Evolutionary conservation across 2,329 filamentous ascomycete species (phyloP).

Genomic region (Pseudogymnoascus sp.): DNA sequence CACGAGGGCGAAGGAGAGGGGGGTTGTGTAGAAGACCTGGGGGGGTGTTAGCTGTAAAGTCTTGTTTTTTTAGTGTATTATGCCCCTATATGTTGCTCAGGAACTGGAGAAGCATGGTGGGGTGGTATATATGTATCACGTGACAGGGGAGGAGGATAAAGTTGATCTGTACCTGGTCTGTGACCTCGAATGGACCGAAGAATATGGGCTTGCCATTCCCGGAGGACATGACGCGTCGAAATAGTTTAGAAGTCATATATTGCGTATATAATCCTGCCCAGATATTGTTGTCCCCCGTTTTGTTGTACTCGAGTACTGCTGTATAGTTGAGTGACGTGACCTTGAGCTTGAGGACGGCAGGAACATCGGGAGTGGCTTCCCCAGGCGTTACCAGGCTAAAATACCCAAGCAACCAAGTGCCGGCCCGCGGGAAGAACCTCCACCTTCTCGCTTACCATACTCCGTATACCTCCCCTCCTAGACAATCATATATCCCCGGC

Average conservation of each 20-base stretch:
- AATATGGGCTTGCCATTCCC: constrained; percentile 38
- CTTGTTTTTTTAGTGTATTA: background rate
- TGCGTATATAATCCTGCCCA: background rate
- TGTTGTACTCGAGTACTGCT: background rate
- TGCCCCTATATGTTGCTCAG: background rate
- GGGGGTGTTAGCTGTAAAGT: background rate
- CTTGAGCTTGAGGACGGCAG: background rate
- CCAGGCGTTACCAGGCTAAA: background rate
- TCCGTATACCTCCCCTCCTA: background rate
- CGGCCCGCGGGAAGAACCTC: background rate
- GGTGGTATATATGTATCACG: background rate
- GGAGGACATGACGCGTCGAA: constrained; percentile 10
- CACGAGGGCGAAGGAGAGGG: constrained; percentile 75
- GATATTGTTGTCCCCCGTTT: background rate
- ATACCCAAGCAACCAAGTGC: background rate
- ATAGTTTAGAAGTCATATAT: background rate
- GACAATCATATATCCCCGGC: background rate
- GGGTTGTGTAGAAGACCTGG: constrained; percentile 80
- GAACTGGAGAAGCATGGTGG: background rate
- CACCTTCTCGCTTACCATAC: background rate
- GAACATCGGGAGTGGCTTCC: background rate
- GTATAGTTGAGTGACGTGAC: background rate
- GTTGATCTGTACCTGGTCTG: constrained; percentile 50
- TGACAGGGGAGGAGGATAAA: background rate
- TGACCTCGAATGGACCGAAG: constrained; percentile 71